phyloP scores from a whole-genome alignment of 192 early-diverging fungal genomes.

The Phycomyces nitens region DNA sequence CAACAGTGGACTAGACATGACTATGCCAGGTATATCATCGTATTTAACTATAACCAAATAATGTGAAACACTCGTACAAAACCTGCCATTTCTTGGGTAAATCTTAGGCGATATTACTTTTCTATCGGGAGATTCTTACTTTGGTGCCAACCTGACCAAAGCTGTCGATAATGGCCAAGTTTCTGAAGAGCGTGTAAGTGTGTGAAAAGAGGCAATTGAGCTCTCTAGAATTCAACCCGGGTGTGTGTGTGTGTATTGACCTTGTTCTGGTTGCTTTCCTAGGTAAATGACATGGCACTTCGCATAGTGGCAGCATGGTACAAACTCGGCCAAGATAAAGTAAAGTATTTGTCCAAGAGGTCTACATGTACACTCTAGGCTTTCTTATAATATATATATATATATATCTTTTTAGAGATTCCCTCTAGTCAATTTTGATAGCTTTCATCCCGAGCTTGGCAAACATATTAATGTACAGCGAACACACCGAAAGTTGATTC shows the following conservation, averaged over 20 bases:
- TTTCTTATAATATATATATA: too few relatives aligned
- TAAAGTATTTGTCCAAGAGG: conserved; percentile 33
- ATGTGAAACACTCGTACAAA: conserved; percentile 53
- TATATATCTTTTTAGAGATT: conserved; percentile 15
- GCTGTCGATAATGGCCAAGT: conserved; percentile 6
- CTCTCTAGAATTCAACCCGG: conserved; percentile 25
- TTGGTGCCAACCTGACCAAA: conserved; percentile 20
- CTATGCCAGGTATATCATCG: conserved; percentile 16
- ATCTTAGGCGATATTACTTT: conserved; percentile 20
- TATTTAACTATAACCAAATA: conserved; percentile 16
- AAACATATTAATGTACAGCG: conserved; percentile 20
- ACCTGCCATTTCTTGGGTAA: conserved; percentile 35
- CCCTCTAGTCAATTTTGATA: conserved; percentile 16
- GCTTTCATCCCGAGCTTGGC: conserved; percentile 12
- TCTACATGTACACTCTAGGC: too few relatives aligned
- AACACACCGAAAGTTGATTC: conserved; percentile 16
- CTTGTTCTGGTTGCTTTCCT: conserved; percentile 32
- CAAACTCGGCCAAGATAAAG: conserved; percentile 23
- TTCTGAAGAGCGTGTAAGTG: not conserved
- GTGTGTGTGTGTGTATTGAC: conserved; percentile 29
- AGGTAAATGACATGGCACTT: conserved; percentile 21
- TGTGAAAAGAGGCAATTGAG: too few relatives aligned
- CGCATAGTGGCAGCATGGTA: conserved; percentile 36
- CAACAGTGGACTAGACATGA: conserved; percentile 37
- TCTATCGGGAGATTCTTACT: conserved; percentile 23